Percentiles rank a stretch among this genome's conserved stretches.
Evolutionary conservation across 2,329 filamentous ascomycete genomes (phyloP).

Genomic region (Xylariales sp.): DNA sequence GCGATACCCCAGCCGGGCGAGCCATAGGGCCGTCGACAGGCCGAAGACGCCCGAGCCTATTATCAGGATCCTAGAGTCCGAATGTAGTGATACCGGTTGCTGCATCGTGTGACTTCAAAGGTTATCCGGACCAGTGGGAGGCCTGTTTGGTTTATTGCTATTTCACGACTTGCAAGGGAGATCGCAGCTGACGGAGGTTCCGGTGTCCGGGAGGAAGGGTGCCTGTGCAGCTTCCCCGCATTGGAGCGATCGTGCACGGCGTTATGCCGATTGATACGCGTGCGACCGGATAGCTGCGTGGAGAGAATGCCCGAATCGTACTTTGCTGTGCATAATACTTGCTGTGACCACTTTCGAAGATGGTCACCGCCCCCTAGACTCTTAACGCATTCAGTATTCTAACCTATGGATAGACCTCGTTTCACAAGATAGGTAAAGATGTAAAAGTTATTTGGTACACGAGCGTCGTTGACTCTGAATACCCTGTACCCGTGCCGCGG

Average conservation of each 20-base stretch:
- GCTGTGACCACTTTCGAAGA: not conserved
- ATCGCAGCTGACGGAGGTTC: not conserved
- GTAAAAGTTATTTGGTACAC: not conserved
- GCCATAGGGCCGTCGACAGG: constrained; percentile 56
- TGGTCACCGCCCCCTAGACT: not conserved
- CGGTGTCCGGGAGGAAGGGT: not conserved
- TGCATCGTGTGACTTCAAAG: not conserved
- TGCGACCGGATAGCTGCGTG: constrained; percentile 2
- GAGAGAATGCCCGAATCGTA: not conserved
- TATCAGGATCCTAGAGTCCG: constrained; percentile 51
- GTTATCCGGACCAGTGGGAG: not conserved
- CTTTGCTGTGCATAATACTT: not conserved
- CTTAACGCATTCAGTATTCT: not conserved
- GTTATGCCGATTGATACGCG: not conserved
- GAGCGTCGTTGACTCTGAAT: not conserved
- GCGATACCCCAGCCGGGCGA: constrained; percentile 58
- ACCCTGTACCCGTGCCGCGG: too few species aligned
- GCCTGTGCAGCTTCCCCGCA: constrained; percentile 22
- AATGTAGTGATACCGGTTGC: constrained; percentile 11
- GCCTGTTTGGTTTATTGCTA: not conserved
- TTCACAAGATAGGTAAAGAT: not conserved
- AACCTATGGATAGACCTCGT: not conserved
- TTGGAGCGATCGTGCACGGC: not conserved
- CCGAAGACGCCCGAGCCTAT: constrained; percentile 58
- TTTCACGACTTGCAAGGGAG: not conserved